A percentile compares a stretch with the other conserved stretches of the same genome.
Conservation (phyloP, 192 early-diverging fungal genomes). For the Backusella tuberculispora region DNA sequence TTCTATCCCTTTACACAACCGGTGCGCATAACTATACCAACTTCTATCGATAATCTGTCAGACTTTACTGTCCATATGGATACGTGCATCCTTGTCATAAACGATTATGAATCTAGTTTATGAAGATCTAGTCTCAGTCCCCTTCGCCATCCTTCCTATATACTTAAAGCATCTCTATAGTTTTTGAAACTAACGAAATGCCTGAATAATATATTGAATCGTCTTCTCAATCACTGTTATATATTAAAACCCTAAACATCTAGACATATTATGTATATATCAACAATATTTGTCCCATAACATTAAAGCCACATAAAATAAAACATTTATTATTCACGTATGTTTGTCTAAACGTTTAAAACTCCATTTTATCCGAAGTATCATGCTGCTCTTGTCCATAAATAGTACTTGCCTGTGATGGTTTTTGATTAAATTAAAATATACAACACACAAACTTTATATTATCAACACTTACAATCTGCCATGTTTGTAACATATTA, state of each 20-base stretch:
- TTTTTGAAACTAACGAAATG: neutral
- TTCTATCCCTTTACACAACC: too few relatives aligned
- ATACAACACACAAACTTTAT: constrained; percentile 26
- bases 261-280: neutral
- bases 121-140: too few relatives aligned
- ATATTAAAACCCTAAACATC: neutral
- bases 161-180: too few relatives aligned
- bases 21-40: too few relatives aligned
- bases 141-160: too few relatives aligned
- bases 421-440: neutral
- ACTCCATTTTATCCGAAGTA: constrained; percentile 18
- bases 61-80: too few relatives aligned
- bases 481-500: constrained; percentile 98
- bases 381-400: constrained; percentile 29
- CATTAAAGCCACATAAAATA: neutral
- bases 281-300: neutral
- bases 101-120: too few relatives aligned
- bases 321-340: neutral
- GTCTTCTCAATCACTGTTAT: too few relatives aligned
- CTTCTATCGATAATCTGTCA: too few relatives aligned
- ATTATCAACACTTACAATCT: constrained; percentile 74
- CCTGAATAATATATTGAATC: too few relatives aligned
- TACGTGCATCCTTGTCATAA: too few relatives aligned
- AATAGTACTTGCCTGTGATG: constrained; percentile 31
- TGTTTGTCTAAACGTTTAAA: neutral